Conservation (phyloP, 352 stramenopile genomes). For the Phytophthora pseudosyringae region DNA sequence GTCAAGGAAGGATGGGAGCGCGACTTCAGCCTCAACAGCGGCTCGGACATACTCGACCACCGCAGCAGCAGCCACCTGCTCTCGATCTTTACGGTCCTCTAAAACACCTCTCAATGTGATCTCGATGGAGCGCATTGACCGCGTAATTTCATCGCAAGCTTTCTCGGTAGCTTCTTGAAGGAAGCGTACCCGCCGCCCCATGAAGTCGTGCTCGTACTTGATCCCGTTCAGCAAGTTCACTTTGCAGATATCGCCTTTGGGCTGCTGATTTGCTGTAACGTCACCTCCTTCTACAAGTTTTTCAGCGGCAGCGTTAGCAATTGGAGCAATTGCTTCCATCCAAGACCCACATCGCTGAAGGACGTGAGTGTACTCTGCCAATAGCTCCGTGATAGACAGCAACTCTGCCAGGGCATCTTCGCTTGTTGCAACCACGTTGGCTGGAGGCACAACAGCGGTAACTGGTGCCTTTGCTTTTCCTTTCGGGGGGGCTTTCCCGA, state of each 20-base stretch:
- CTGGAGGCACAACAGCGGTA: conserved; percentile 20
- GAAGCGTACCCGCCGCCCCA: conserved; percentile 55
- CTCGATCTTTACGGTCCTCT: conserved; percentile 46
- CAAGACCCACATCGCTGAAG: conserved; percentile 52
- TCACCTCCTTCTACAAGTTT: conserved; percentile 14
- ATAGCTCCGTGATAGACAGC: conserved; percentile 44
- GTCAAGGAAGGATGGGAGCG: conserved; percentile 67
- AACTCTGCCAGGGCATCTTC: conserved; percentile 36
- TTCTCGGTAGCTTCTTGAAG: conserved; percentile 53
- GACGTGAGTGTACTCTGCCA: conserved; percentile 52
- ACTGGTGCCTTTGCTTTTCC: conserved; percentile 46
- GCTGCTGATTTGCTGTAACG: neutral
- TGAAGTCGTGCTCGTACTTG: conserved; percentile 64
- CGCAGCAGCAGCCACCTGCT: conserved; percentile 52
- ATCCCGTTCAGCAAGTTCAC: conserved; percentile 65
- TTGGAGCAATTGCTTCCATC: conserved; percentile 40
- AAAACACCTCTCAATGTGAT: conserved; percentile 51
- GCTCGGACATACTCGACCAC: conserved; percentile 57
- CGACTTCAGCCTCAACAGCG: conserved; percentile 65
- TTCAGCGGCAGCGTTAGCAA: conserved; percentile 17
- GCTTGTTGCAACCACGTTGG: conserved; percentile 17
- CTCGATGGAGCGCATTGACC: conserved; percentile 58
- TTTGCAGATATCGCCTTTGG: conserved; percentile 35
- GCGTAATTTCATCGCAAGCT: conserved; percentile 53
- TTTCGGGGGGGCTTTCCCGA: conserved; percentile 43